Percentiles rank a stretch among this genome's conserved stretches.
These are phyloP conservation scores for Phaeotremella skinneri DNA, from an alignment of 768 basidiomycete genomes.

Conservation along the genomic window DNA sequence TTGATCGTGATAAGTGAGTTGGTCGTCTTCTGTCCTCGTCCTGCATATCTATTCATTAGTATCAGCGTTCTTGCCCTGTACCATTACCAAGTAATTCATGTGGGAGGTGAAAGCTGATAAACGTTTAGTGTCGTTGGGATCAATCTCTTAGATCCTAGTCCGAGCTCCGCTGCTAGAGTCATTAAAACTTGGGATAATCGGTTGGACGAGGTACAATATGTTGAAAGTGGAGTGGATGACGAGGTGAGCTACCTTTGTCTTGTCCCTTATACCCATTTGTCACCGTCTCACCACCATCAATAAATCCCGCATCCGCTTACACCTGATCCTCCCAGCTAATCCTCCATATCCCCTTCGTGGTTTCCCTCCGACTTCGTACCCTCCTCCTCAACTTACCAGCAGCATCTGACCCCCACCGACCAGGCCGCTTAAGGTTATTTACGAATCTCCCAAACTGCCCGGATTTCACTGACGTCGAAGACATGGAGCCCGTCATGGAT, in stretches of 20 bases:
- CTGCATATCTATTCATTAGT: neutral
- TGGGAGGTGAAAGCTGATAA: neutral
- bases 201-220: slow-evolving; percentile 35
- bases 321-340: slow-evolving; percentile 38
- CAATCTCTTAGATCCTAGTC: slow-evolving; percentile 35
- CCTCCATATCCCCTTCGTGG: slow-evolving; percentile 48
- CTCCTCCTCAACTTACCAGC: slow-evolving; percentile 47
- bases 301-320: neutral
- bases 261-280: neutral
- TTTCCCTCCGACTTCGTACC: slow-evolving; percentile 46
- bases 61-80: neutral
- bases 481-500: slow-evolving; percentile 46
- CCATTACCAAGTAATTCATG: neutral
- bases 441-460: slow-evolving; percentile 46
- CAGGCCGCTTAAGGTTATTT: slow-evolving; percentile 41
- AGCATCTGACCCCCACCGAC: slow-evolving; percentile 44
- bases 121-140: slow-evolving; percentile 44
- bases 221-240: slow-evolving; percentile 50
- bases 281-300: neutral
- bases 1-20: slow-evolving; percentile 49
- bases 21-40: neutral
- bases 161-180: slow-evolving; percentile 39
- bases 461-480: slow-evolving; percentile 46
- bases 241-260: slow-evolving; percentile 33
- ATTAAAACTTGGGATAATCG: slow-evolving; percentile 51